Evolutionary conservation across 441 rosid genomes (phyloP).

Genomic region (Erodium trifolium): DNA sequence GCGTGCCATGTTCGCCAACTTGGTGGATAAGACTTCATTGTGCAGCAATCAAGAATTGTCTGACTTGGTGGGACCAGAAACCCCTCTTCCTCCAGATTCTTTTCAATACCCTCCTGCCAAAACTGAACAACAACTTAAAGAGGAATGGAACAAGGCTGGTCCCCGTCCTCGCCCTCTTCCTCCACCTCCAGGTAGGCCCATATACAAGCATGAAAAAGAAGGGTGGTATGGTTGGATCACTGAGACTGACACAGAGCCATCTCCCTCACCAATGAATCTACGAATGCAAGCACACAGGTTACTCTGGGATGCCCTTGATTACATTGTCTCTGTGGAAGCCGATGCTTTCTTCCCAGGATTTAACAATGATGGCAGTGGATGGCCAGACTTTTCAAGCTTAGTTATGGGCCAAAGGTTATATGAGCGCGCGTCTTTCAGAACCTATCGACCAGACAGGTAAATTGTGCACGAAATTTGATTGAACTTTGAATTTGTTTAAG

Average conservation of each 20-base stretch:
- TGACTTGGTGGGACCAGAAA: slow-evolving; percentile 79
- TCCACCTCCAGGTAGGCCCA: slow-evolving; percentile 95
- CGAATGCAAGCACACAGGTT: slow-evolving; percentile 84
- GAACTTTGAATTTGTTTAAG: slow-evolving; percentile 11
- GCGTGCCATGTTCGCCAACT: slow-evolving; percentile 79
- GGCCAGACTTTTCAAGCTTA: slow-evolving; percentile 94
- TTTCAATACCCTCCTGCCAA: slow-evolving; percentile 44
- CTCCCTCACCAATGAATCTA: slow-evolving; percentile 60
- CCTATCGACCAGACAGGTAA: slow-evolving; percentile 85
- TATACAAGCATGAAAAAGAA: slow-evolving; percentile 89
- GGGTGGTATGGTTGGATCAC: slow-evolving; percentile 99
- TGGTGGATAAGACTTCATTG: slow-evolving; percentile 69
- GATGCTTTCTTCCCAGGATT: slow-evolving; percentile 92
- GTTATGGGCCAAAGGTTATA: slow-evolving; percentile 97
- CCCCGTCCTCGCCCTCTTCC: slow-evolving; percentile 99
- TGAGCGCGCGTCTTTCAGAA: slow-evolving; percentile 66
- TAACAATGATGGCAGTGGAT: slow-evolving; percentile 72
- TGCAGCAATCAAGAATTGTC: slow-evolving; percentile 67
- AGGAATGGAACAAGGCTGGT: slow-evolving; percentile 90
- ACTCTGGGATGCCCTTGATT: slow-evolving; percentile 97
- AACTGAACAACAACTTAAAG: slow-evolving; percentile 61
- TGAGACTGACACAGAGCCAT: slow-evolving; percentile 70
- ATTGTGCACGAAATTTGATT: slow-evolving; percentile 15
- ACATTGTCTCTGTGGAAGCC: slow-evolving; percentile 73
- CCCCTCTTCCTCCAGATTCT: slow-evolving; percentile 45